Evolutionary conservation across 176 grass and related monocot genomes (phyloP).

Genomic region (Avena atlantica): DNA sequence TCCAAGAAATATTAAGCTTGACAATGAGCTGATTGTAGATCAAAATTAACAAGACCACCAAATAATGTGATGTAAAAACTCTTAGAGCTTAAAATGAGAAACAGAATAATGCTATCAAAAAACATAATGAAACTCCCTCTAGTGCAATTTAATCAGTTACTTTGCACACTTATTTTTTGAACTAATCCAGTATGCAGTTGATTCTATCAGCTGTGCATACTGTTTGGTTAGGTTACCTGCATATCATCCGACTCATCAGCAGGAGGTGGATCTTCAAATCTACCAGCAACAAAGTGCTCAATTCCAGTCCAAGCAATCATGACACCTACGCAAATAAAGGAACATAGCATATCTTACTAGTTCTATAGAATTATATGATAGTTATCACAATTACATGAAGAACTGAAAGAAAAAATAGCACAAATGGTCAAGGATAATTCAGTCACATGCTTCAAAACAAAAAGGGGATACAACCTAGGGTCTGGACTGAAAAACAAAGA

Average conservation of each 20-base stretch:
- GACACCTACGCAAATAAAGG: conserved; percentile 63
- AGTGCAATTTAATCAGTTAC: neutral
- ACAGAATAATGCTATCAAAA: neutral
- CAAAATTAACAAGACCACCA: conserved; percentile 6
- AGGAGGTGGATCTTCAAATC: conserved; percentile 85
- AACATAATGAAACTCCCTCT: neutral
- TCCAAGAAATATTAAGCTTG: neutral
- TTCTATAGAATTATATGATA: neutral
- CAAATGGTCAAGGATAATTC: neutral
- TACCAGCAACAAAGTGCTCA: conserved; percentile 82
- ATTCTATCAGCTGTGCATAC: conserved; percentile 15
- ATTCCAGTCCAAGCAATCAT: conserved; percentile 99
- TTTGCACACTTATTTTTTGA: neutral
- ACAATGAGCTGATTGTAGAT: neutral
- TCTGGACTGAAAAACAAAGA: conserved; percentile 29
- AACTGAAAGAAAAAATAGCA: conserved; percentile 1
- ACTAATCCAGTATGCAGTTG: neutral
- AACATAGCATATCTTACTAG: neutral
- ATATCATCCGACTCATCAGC: conserved; percentile 79
- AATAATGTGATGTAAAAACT: conserved; percentile 7
- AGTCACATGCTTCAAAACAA: conserved; percentile 22
- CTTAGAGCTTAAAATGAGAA: neutral
- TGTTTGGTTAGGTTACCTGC: conserved; percentile 60
- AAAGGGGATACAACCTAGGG: neutral
- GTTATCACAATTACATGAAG: neutral